Conservation (phyloP, 306 rosid species). For the Carpinus viminea region DNA sequence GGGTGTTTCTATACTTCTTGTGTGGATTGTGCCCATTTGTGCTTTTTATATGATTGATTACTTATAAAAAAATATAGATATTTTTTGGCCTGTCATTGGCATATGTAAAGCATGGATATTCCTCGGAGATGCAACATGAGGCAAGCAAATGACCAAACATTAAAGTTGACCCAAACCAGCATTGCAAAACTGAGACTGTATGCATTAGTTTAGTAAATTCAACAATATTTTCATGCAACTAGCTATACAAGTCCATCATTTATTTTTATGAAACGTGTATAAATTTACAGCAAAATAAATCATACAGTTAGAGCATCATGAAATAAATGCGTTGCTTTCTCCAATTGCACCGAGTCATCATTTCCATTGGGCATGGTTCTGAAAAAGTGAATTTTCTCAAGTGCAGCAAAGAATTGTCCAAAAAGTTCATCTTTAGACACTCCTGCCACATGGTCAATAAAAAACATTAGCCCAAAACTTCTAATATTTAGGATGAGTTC, state of each 20-base stretch:
- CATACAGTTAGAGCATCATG: slow-evolving; percentile 63
- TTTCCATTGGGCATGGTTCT: slow-evolving; percentile 61
- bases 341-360: slow-evolving; percentile 73
- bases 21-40: too few relatives aligned
- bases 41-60: too few relatives aligned
- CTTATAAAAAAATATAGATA: too few relatives aligned
- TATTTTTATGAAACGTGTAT: slow-evolving; percentile 4
- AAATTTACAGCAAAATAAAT: slow-evolving; percentile 21
- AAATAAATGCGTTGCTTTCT: slow-evolving; percentile 69
- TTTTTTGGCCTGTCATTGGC: neutral
- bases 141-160: neutral
- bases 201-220: neutral
- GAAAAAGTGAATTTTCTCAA: slow-evolving; percentile 66
- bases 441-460: slow-evolving; percentile 41
- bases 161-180: neutral
- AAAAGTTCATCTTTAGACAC: slow-evolving; percentile 79
- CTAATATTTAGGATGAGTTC: slow-evolving; percentile 12
- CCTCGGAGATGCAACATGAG: neutral
- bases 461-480: slow-evolving; percentile 5
- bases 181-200: neutral
- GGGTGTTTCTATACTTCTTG: too few relatives aligned
- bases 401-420: slow-evolving; percentile 74
- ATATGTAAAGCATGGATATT: neutral
- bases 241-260: slow-evolving; percentile 10
- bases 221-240: slow-evolving; percentile 7